phyloP scores from a whole-genome alignment of 139 green algal species.

The Tetratostichococcus sp. region DNA sequence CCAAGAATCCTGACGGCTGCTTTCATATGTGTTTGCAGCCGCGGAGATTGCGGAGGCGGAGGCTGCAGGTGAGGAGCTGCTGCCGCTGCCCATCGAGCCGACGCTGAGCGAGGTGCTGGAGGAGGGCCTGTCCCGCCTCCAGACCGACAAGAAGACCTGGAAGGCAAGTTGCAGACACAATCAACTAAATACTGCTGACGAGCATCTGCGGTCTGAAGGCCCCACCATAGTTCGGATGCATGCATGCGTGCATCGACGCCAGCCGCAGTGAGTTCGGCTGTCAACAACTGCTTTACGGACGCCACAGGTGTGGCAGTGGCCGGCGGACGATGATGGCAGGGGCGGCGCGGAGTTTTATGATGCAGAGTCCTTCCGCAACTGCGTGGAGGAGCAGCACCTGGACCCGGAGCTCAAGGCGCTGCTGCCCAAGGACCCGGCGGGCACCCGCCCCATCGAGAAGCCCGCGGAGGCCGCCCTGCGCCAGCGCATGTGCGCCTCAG shows the following conservation, averaged over 20 bases:
- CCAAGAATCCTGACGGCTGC: no score
- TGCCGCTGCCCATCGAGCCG: conserved; percentile 24
- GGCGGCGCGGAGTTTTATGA: conserved; percentile 45
- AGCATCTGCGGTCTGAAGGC: no score
- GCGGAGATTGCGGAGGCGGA: conserved; percentile 19
- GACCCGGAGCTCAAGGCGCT: conserved; percentile 52
- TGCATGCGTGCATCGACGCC: no score
- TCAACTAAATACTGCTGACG: no score
- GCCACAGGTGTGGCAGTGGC: conserved; percentile 40
- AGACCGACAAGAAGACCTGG: conserved; percentile 45
- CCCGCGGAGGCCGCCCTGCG: conserved; percentile 70
- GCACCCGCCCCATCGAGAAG: conserved; percentile 50
- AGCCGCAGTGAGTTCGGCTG: no score
- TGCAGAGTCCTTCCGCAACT: conserved; percentile 50
- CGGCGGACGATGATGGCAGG: conserved; percentile 8
- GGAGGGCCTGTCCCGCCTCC: conserved; percentile 51
- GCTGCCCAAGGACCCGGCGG: conserved; percentile 64
- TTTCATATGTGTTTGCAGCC: background rate
- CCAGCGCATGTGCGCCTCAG: conserved; percentile 51
- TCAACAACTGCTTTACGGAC: no score
- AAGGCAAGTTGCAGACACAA: conserved; percentile 42
- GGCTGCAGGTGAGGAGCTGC: conserved; percentile 13
- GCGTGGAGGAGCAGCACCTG: conserved; percentile 50
- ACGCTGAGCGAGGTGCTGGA: conserved; percentile 65
- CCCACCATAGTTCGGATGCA: no score